These are phyloP conservation scores for Pleomassaria siparia DNA, from an alignment of 2,329 filamentous ascomycete genomes.

Conservation along the genomic window DNA sequence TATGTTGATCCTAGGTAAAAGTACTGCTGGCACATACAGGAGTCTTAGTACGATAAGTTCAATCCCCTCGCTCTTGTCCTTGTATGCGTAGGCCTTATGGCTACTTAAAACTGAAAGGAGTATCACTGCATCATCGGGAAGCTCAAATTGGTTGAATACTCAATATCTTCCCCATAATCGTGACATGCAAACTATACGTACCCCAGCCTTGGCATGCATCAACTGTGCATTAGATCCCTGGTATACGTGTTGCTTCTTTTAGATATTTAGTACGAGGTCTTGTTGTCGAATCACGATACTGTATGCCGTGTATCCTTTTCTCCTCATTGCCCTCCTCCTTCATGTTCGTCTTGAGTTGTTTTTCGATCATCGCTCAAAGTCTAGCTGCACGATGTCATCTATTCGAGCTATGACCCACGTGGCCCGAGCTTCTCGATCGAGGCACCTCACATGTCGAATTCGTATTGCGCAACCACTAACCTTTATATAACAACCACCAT, in stretches of 20 bases:
- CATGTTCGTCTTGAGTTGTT: background rate
- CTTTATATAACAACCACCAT: background rate
- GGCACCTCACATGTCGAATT: slow-evolving; percentile 10
- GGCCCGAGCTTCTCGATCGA: slow-evolving; percentile 34
- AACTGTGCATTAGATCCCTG: slow-evolving; percentile 5
- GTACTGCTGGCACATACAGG: too few species aligned
- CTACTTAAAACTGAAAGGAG: too few species aligned
- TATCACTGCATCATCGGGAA: too few species aligned
- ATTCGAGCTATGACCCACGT: slow-evolving; percentile 17
- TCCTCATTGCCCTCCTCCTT: background rate
- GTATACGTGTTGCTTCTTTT: slow-evolving; percentile 4
- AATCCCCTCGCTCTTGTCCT: too few species aligned
- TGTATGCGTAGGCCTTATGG: too few species aligned
- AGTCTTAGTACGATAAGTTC: too few species aligned
- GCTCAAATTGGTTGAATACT: too few species aligned
- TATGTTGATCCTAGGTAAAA: too few species aligned
- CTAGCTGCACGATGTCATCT: slow-evolving; percentile 4
- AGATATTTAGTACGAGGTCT: background rate
- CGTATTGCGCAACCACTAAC: background rate
- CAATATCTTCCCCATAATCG: too few species aligned
- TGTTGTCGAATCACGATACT: background rate
- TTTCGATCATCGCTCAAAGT: background rate
- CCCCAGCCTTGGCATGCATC: background rate
- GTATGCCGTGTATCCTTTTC: background rate
- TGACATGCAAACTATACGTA: background rate